A percentile compares a stretch with the other conserved stretches of the same genome.
phyloP scores from a whole-genome alignment of 495 filamentous ascomycete genomes.

The Xylaria curta region DNA sequence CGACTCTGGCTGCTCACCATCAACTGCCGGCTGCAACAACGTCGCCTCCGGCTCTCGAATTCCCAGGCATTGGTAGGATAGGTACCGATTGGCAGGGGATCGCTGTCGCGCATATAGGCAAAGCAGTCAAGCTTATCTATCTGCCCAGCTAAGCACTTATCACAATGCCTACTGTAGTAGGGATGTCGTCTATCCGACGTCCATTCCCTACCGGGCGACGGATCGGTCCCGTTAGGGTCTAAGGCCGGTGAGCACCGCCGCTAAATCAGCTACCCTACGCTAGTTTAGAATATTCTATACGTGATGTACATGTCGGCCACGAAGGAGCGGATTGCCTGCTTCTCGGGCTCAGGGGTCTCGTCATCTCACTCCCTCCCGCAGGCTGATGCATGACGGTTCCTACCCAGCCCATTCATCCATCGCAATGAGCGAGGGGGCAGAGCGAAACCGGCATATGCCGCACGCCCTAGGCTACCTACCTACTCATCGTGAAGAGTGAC shows the following conservation, averaged over 20 bases:
- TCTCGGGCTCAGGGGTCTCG: conserved; percentile 9
- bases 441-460: not conserved
- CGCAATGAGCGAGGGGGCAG: not conserved
- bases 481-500: not conserved
- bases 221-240: conserved; percentile 4
- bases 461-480: not conserved
- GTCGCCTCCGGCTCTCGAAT: not conserved
- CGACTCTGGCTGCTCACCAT: not conserved
- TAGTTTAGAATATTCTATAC: conserved; percentile 3
- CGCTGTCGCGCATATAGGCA: not conserved
- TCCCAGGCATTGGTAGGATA: conserved; percentile 1
- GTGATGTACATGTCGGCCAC: conserved; percentile 11
- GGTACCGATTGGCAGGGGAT: conserved; percentile 14
- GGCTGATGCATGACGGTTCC: conserved; percentile 18
- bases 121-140: conserved; percentile 22
- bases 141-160: not conserved
- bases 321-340: conserved; percentile 23
- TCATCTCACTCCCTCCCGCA: conserved; percentile 4
- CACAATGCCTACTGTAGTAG: not conserved
- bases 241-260: conserved; percentile 10
- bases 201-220: conserved; percentile 13
- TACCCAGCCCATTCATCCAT: conserved; percentile 10
- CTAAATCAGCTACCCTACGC: conserved; percentile 2
- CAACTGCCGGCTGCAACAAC: conserved; percentile 1
- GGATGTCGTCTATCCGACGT: not conserved